Percentiles rank a stretch among this genome's conserved stretches.
Evolutionary conservation across 176 grass and related monocot genomes (phyloP).

Genomic region (Zea luxurians): DNA sequence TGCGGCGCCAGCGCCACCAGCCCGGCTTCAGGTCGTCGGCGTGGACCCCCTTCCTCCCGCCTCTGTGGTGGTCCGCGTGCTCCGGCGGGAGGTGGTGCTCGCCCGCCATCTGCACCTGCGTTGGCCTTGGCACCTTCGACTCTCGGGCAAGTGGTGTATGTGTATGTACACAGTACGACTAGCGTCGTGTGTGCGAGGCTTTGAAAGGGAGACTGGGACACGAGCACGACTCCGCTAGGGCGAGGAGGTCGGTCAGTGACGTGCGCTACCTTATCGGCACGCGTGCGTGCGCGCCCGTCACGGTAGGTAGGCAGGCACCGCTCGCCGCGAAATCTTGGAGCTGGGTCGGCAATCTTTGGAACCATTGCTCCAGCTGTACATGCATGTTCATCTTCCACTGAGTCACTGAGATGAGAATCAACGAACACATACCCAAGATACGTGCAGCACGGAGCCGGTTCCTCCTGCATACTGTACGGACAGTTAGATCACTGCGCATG

Average conservation of each 20-base stretch:
- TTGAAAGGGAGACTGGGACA: neutral
- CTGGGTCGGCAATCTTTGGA: constrained; percentile 28
- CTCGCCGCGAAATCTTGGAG: neutral
- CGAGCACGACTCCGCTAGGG: too few relatives aligned
- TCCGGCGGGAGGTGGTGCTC: constrained; percentile 52
- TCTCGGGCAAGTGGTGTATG: neutral
- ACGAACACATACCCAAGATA: neutral
- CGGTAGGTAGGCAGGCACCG: neutral
- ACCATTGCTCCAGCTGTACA: neutral
- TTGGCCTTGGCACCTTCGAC: neutral
- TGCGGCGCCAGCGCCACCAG: neutral
- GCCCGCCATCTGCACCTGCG: constrained; percentile 33
- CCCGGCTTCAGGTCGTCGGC: constrained; percentile 30
- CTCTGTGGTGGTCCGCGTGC: neutral
- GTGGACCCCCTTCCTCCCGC: constrained; percentile 31
- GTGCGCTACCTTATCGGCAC: neutral
- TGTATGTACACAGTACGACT: too few relatives aligned
- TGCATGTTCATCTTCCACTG: neutral
- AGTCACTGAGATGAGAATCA: neutral
- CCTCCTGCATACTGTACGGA: too few relatives aligned
- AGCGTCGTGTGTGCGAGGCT: neutral
- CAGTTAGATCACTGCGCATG: too few relatives aligned
- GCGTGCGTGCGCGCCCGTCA: neutral
- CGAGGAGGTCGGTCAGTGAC: neutral
- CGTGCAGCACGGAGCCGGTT: too few relatives aligned